Conservation (phyloP, 2,329 filamentous ascomycete species). For the Emydomyces testavorans region DNA sequence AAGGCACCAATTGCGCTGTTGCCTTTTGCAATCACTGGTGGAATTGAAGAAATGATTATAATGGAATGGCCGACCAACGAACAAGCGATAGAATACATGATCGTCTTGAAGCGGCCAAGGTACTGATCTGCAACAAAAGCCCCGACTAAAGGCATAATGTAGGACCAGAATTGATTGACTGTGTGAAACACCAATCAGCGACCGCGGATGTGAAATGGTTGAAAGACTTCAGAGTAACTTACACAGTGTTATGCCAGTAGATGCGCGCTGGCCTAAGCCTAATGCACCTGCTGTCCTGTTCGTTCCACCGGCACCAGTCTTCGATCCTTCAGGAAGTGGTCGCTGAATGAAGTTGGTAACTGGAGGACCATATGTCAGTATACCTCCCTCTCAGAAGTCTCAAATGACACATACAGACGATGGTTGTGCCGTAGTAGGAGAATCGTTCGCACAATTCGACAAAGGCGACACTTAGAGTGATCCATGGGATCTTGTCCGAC, state of each 20-base stretch:
- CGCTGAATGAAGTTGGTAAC: constrained; percentile 53
- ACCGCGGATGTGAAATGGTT: neutral
- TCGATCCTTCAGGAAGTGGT: constrained; percentile 43
- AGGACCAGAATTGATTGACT: constrained; percentile 52
- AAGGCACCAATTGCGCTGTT: constrained; percentile 53
- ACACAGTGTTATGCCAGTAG: constrained; percentile 41
- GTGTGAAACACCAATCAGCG: neutral
- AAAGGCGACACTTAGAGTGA: constrained; percentile 58
- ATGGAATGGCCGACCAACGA: constrained; percentile 57
- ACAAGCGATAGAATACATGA: constrained; percentile 52
- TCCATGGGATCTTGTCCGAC: constrained; percentile 44
- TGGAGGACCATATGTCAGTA: constrained; percentile 17
- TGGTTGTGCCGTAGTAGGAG: constrained; percentile 62
- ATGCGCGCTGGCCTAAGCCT: constrained; percentile 47
- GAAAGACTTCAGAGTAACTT: constrained; percentile 17
- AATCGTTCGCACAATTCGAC: constrained; percentile 67
- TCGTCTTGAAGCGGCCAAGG: constrained; percentile 58
- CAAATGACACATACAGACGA: constrained; percentile 44
- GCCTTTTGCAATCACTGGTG: constrained; percentile 47
- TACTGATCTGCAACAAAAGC: constrained; percentile 56
- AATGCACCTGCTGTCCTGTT: constrained; percentile 45
- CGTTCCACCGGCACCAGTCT: constrained; percentile 41
- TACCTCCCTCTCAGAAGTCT: neutral
- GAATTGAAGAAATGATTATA: constrained; percentile 54
- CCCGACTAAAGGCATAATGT: constrained; percentile 48